Evolutionary conservation across 2,329 filamentous ascomycete genomes (phyloP).

Genomic region (Stagonosporopsis cucurbitacearum): DNA sequence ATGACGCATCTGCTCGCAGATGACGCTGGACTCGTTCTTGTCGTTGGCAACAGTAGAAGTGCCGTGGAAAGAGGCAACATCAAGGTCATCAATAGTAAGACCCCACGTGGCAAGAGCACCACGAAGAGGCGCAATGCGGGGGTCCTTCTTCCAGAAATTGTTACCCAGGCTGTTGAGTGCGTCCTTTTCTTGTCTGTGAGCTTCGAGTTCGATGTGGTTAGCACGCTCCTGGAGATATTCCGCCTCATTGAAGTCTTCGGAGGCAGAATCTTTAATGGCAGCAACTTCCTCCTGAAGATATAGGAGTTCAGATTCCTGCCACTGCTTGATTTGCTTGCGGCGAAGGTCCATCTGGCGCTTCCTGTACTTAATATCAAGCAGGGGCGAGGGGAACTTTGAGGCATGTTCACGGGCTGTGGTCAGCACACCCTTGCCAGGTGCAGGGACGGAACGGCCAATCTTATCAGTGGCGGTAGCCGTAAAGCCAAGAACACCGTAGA

Average conservation of each 20-base stretch:
- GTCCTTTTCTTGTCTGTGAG: constrained; percentile 88
- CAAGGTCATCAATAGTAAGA: constrained; percentile 93
- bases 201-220: constrained; percentile 85
- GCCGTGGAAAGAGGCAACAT: constrained; percentile 96
- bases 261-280: constrained; percentile 77
- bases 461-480: constrained; percentile 98
- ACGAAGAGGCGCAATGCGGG: constrained; percentile 91
- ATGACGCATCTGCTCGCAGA: constrained; percentile 95
- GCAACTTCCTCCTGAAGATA: constrained; percentile 91
- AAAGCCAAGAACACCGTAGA: constrained; percentile 91
- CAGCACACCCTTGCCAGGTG: constrained; percentile 94
- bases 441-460: constrained; percentile 96
- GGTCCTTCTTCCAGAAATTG: constrained; percentile 98
- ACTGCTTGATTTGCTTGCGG: constrained; percentile 92
- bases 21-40: constrained; percentile 98
- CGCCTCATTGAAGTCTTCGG: constrained; percentile 74
- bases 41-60: constrained; percentile 98
- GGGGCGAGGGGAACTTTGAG: constrained; percentile 91
- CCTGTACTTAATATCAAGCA: constrained; percentile 97
- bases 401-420: constrained; percentile 91
- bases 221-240: constrained; percentile 88
- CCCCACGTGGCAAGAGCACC: constrained; percentile 98
- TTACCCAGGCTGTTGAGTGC: constrained; percentile 92
- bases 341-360: constrained; percentile 93
- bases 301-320: constrained; percentile 93